These are phyloP conservation scores for Aureobasidium pullulans DNA, from an alignment of 2,329 filamentous ascomycete species.

Conservation along the genomic window DNA sequence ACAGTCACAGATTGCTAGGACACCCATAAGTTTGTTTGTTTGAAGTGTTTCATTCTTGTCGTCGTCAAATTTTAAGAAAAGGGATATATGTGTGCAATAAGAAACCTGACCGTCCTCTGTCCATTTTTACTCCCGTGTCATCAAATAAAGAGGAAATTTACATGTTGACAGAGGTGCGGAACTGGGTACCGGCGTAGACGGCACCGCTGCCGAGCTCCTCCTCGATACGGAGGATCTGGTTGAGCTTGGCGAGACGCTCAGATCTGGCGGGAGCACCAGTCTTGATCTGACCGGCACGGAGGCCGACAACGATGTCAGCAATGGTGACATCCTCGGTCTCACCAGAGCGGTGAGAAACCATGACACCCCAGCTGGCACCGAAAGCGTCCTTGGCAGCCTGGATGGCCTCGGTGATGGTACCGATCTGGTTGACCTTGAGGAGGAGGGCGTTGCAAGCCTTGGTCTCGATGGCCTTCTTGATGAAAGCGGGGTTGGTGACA, in stretches of 20 bases:
- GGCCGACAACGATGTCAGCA: slow-evolving; percentile 93
- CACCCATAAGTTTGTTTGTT: neutral
- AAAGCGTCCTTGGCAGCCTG: slow-evolving; percentile 99
- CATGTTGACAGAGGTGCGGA: slow-evolving; percentile 84
- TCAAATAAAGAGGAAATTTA: slow-evolving; percentile 41
- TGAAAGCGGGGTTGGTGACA: slow-evolving; percentile 96
- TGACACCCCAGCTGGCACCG: slow-evolving; percentile 92
- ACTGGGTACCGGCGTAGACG: slow-evolving; percentile 84
- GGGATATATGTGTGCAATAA: slow-evolving; percentile 12
- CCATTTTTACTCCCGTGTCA: neutral
- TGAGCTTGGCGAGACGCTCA: slow-evolving; percentile 98
- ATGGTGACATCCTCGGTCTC: slow-evolving; percentile 99
- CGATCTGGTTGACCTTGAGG: slow-evolving; percentile 99
- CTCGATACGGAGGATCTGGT: slow-evolving; percentile 99
- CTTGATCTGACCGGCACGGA: slow-evolving; percentile 97
- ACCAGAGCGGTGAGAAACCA: slow-evolving; percentile 98
- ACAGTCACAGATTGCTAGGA: neutral
- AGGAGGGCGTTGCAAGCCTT: slow-evolving; percentile 98
- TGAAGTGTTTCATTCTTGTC: slow-evolving; percentile 8
- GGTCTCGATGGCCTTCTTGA: slow-evolving; percentile 99
- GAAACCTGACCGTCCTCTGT: neutral
- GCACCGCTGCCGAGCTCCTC: slow-evolving; percentile 89
- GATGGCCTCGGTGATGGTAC: slow-evolving; percentile 96
- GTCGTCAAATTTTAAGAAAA: slow-evolving; percentile 11
- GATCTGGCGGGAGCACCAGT: slow-evolving; percentile 92